A percentile compares a stretch with the other conserved stretches of the same genome.
phyloP scores from a whole-genome alignment of 768 basidiomycete species.

The Hypholoma sublateritium region DNA sequence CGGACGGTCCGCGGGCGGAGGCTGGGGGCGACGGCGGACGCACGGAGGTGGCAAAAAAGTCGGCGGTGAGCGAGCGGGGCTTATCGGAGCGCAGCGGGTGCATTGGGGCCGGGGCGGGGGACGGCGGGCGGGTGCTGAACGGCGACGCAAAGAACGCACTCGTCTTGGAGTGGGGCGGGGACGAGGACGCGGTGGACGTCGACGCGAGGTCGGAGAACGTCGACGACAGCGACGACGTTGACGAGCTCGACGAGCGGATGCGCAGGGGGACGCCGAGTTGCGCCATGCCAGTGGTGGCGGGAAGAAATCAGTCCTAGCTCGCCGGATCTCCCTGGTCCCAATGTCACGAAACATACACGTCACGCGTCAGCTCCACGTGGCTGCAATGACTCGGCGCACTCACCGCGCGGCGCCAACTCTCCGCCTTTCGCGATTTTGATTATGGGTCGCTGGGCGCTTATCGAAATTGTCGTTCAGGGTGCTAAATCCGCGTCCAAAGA shows the following conservation, averaged over 20 bases:
- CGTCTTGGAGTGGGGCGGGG: slow-evolving; percentile 40
- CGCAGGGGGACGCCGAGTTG: slow-evolving; percentile 8
- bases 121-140: slow-evolving; percentile 38
- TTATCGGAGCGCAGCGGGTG: slow-evolving; percentile 9
- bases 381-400: neutral
- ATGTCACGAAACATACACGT: slow-evolving; percentile 5
- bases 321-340: neutral
- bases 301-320: neutral
- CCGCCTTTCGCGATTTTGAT: neutral
- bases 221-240: slow-evolving; percentile 36
- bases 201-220: slow-evolving; percentile 38
- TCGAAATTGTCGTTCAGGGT: neutral
- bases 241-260: slow-evolving; percentile 26
- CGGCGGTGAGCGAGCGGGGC: slow-evolving; percentile 25
- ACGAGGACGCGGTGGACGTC: slow-evolving; percentile 25
- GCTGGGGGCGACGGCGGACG: slow-evolving; percentile 23
- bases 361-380: slow-evolving; percentile 2
- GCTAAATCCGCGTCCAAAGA: neutral
- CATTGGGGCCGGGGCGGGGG: slow-evolving; percentile 26
- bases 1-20: slow-evolving; percentile 4
- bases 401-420: neutral
- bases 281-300: neutral
- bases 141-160: slow-evolving; percentile 48
- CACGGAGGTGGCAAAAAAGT: slow-evolving; percentile 29
- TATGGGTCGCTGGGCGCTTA: neutral